Conservation (phyloP, 306 rosid genomes). For the Cercis canadensis region DNA sequence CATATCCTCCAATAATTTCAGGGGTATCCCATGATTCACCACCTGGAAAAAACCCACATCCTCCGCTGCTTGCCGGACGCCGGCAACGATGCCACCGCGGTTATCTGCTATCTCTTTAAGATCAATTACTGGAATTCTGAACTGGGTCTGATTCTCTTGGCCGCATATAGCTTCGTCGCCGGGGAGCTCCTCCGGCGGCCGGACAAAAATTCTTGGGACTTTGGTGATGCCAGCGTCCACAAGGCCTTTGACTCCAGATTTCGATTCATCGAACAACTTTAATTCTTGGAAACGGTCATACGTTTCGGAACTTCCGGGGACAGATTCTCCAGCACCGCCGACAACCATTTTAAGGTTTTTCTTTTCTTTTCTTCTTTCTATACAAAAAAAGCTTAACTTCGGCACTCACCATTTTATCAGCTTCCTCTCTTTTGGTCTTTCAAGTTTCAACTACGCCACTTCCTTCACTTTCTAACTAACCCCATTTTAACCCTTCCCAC, state of each 20-base stretch:
- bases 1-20: conserved; percentile 39
- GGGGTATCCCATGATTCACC: conserved; percentile 52
- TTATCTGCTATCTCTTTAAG: conserved; percentile 12
- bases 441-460: too few relatives aligned
- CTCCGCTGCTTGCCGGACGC: conserved; percentile 42
- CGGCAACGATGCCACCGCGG: conserved; percentile 15
- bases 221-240: conserved; percentile 40
- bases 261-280: conserved; percentile 51
- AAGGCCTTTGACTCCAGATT: conserved; percentile 51
- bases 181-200: conserved; percentile 23
- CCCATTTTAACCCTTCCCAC: too few relatives aligned
- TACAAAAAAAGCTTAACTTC: too few relatives aligned
- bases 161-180: background rate
- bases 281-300: conserved; percentile 35
- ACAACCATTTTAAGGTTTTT: conserved; percentile 12
- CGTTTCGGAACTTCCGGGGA: background rate
- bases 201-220: conserved; percentile 40
- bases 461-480: too few relatives aligned
- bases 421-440: too few relatives aligned
- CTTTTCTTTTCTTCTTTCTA: too few relatives aligned
- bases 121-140: conserved; percentile 46
- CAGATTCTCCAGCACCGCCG: too few relatives aligned
- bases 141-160: background rate
- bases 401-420: too few relatives aligned
- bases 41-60: conserved; percentile 55